These are phyloP conservation scores for Proliferodiscus dingleyae DNA, from an alignment of 2,329 filamentous ascomycete genomes.

Conservation along the genomic window DNA sequence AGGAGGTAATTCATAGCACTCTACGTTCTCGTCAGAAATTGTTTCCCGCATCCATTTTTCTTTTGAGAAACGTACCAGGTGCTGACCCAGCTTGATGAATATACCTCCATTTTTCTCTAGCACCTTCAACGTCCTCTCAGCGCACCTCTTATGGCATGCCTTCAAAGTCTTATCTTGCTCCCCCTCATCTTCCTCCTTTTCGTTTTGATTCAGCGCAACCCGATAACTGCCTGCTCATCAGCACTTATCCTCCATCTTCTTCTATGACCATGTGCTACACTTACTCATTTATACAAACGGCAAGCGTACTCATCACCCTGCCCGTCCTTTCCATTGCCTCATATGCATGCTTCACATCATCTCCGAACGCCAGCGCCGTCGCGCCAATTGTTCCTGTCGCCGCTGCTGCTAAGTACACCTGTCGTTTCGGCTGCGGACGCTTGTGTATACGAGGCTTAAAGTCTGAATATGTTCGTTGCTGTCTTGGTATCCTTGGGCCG, in stretches of 20 bases:
- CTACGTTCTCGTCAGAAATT: conserved; percentile 36
- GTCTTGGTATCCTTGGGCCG: neutral
- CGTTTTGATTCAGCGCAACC: conserved; percentile 67
- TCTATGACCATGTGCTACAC: conserved; percentile 24
- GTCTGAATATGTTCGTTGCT: conserved; percentile 10
- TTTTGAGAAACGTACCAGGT: conserved; percentile 54
- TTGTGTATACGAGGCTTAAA: conserved; percentile 8
- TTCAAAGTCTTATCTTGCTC: conserved; percentile 66
- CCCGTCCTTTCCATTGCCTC: conserved; percentile 72
- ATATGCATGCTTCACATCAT: conserved; percentile 72
- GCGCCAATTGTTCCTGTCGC: conserved; percentile 21
- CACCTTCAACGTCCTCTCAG: conserved; percentile 76
- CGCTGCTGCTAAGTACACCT: conserved; percentile 19
- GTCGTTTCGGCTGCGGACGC: conserved; percentile 13
- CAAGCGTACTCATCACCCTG: conserved; percentile 69
- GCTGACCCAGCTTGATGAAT: conserved; percentile 96
- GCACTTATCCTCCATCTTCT: neutral
- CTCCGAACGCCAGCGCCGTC: conserved; percentile 46
- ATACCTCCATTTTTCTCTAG: conserved; percentile 96
- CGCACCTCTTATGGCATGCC: conserved; percentile 88
- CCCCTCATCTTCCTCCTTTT: conserved; percentile 55
- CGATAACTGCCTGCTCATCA: conserved; percentile 64
- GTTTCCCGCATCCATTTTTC: conserved; percentile 14
- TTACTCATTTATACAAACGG: conserved; percentile 85
- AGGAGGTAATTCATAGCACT: conserved; percentile 95